Evolutionary conservation across 495 filamentous ascomycete species (phyloP).

Genomic region (Tuber melanosporum): DNA sequence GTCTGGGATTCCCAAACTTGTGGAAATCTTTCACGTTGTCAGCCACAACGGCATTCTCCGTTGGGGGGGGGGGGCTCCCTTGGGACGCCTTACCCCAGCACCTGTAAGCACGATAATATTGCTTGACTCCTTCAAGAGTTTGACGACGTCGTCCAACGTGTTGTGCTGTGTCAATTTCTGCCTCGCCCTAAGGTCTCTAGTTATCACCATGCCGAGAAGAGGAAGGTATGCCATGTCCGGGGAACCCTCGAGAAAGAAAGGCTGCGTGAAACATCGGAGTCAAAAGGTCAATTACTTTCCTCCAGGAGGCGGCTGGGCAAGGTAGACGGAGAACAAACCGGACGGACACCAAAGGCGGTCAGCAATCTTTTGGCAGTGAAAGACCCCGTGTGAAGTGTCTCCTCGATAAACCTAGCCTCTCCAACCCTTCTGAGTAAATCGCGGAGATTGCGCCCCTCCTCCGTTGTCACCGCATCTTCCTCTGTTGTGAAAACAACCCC

Average conservation of each 20-base stretch:
- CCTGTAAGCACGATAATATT: slow-evolving; percentile 94
- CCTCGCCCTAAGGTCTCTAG: slow-evolving; percentile 74
- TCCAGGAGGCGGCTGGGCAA: slow-evolving; percentile 9
- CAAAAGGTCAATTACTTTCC: slow-evolving; percentile 9
- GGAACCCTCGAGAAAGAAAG: slow-evolving; percentile 66
- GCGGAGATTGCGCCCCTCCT: slow-evolving; percentile 63
- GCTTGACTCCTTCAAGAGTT: slow-evolving; percentile 61
- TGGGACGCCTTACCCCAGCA: slow-evolving; percentile 57
- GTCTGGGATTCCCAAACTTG: slow-evolving; percentile 82
- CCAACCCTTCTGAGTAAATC: slow-evolving; percentile 67
- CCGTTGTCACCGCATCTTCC: slow-evolving; percentile 62
- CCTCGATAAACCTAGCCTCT: slow-evolving; percentile 64
- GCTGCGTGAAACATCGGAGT: slow-evolving; percentile 39
- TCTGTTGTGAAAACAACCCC: slow-evolving; percentile 27
- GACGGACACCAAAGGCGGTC: slow-evolving; percentile 81
- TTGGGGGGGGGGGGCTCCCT: not conserved
- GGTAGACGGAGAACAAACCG: slow-evolving; percentile 39
- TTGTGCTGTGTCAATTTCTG: slow-evolving; percentile 77
- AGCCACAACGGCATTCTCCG: not conserved
- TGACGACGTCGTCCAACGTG: slow-evolving; percentile 77
- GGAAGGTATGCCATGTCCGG: slow-evolving; percentile 67
- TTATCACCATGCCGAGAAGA: slow-evolving; percentile 67
- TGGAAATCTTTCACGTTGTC: slow-evolving; percentile 58
- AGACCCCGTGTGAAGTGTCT: slow-evolving; percentile 60
- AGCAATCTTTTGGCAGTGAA: slow-evolving; percentile 76